Conservation (phyloP, 352 stramenopile genomes). For the Phytophthora colocasiae region DNA sequence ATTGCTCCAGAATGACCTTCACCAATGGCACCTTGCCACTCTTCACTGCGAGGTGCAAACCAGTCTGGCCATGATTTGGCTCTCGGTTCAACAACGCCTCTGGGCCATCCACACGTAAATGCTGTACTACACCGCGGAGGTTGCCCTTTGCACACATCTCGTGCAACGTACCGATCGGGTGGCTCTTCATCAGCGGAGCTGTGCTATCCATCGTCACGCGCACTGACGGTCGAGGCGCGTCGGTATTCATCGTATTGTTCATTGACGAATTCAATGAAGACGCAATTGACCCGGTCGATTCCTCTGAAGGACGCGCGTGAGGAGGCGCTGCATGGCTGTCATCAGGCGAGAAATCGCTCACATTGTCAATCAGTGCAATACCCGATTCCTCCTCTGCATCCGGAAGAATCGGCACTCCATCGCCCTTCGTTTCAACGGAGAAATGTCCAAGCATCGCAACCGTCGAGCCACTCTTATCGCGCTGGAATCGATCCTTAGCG, state of each 20-base stretch:
- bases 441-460: conserved; percentile 80
- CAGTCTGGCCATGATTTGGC: conserved; percentile 86
- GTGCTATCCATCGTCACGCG: conserved; percentile 77
- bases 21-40: conserved; percentile 84
- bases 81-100: conserved; percentile 76
- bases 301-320: conserved; percentile 50
- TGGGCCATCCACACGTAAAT: conserved; percentile 74
- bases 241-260: conserved; percentile 45
- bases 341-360: conserved; percentile 49
- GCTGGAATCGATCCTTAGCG: conserved; percentile 39
- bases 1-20: conserved; percentile 86
- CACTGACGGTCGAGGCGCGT: conserved; percentile 65
- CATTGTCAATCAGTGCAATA: conserved; percentile 68
- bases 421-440: conserved; percentile 60
- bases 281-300: conserved; percentile 38
- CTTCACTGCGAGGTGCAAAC: conserved; percentile 84
- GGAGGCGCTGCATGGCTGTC: conserved; percentile 38
- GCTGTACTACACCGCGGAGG: conserved; percentile 76
- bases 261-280: conserved; percentile 44
- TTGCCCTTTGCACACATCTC: conserved; percentile 86
- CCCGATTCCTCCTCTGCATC: conserved; percentile 56
- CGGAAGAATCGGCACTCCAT: conserved; percentile 64
- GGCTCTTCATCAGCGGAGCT: conserved; percentile 75
- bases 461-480: conserved; percentile 64
- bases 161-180: conserved; percentile 82